Percentiles rank a stretch among this genome's conserved stretches.
phyloP scores from a whole-genome alignment of 1,139 yeast genomes.

The Nakaseomyces delphensis region DNA sequence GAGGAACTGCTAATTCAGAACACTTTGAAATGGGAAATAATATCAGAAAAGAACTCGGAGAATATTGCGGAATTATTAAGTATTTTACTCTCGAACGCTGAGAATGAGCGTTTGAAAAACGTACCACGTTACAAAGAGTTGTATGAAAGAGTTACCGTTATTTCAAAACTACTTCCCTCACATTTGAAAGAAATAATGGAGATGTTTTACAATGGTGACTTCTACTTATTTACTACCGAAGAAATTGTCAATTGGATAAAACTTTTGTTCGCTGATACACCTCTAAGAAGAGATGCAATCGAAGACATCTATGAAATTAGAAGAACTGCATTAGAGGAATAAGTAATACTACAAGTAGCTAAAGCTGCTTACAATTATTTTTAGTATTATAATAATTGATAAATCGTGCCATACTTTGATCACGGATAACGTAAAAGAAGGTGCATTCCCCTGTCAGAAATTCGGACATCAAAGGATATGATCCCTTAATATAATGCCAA shows the following conservation, averaged over 20 bases:
- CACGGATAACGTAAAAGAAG: background rate
- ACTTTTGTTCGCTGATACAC: conserved; percentile 65
- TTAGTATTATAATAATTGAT: no score
- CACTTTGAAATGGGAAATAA: conserved; percentile 27
- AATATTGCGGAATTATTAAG: conserved; percentile 24
- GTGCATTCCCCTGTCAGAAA: no score
- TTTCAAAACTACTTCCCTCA: conserved; percentile 37
- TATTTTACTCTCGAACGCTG: conserved; percentile 18
- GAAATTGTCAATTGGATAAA: conserved; percentile 57
- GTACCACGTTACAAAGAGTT: conserved; percentile 18
- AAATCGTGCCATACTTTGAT: no score
- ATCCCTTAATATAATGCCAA: no score
- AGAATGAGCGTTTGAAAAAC: conserved; percentile 11
- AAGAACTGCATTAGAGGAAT: conserved; percentile 21
- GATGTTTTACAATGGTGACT: conserved; percentile 61
- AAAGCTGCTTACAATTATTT: no score
- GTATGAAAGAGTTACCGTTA: conserved; percentile 25
- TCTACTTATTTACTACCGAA: conserved; percentile 57
- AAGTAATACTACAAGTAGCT: no score
- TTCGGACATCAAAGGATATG: no score
- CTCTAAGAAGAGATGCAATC: conserved; percentile 51
- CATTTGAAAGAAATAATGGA: conserved; percentile 65
- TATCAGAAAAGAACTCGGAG: conserved; percentile 29
- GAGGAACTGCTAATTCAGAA: conserved; percentile 17
- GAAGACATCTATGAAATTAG: conserved; percentile 49